A percentile compares a stretch with the other conserved stretches of the same genome.
Evolutionary conservation across 2,329 filamentous ascomycete species (phyloP).

Genomic region (Paraphaeosphaeria sporulosa): DNA sequence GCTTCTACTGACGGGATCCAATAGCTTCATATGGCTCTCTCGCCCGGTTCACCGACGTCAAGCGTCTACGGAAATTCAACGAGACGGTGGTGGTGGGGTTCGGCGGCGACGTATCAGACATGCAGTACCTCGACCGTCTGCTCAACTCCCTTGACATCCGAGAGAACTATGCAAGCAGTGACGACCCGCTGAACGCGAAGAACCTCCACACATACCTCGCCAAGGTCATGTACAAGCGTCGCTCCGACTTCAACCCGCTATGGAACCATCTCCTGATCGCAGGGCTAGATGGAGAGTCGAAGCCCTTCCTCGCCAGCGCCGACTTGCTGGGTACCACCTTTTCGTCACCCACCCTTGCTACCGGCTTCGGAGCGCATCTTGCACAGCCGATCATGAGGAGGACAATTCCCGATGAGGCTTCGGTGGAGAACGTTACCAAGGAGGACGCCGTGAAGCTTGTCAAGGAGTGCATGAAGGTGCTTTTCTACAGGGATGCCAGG

Average conservation of each 20-base stretch:
- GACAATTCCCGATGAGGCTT: slow-evolving; percentile 82
- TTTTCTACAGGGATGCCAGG: slow-evolving; percentile 96
- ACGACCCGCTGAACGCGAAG: slow-evolving; percentile 76
- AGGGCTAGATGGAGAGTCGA: slow-evolving; percentile 76
- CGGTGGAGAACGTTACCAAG: slow-evolving; percentile 73
- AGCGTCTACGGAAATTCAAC: slow-evolving; percentile 91
- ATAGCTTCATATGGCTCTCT: slow-evolving; percentile 94
- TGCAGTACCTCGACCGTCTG: slow-evolving; percentile 97
- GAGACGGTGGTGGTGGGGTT: slow-evolving; percentile 86
- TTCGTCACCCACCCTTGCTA: slow-evolving; percentile 85
- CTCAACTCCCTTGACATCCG: slow-evolving; percentile 85
- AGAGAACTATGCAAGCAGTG: slow-evolving; percentile 77
- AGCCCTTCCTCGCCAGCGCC: slow-evolving; percentile 89
- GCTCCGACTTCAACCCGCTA: slow-evolving; percentile 93
- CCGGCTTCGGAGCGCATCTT: slow-evolving; percentile 91
- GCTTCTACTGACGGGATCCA: slow-evolving; percentile 17
- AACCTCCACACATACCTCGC: slow-evolving; percentile 97
- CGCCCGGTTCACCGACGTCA: slow-evolving; percentile 95
- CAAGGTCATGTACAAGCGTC: slow-evolving; percentile 95
- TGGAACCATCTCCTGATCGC: slow-evolving; percentile 97
- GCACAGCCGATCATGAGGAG: slow-evolving; percentile 90
- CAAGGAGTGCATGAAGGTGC: slow-evolving; percentile 96
- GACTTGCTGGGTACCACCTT: slow-evolving; percentile 95
- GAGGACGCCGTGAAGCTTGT: slow-evolving; percentile 83
- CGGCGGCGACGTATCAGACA: slow-evolving; percentile 96